Evolutionary conservation across 768 basidiomycete species (phyloP), one percentile per base, ranked within the genome.

Genomic region (Agaricus sinodeliciosus): DNA sequence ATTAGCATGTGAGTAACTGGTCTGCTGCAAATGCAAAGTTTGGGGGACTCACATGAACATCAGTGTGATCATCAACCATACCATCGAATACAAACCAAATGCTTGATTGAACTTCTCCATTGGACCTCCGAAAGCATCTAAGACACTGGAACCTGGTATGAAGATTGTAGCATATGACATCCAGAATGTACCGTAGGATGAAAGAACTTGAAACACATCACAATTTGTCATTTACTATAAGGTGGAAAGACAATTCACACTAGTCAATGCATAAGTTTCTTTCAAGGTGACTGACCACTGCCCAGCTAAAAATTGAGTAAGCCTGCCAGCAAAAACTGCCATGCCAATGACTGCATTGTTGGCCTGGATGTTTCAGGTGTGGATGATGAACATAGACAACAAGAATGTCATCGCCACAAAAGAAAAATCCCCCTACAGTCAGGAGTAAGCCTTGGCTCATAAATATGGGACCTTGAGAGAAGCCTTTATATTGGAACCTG

Each of bases 141-240:
- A 40, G 39, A 90, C 69, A 3, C 86, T 85, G 0, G 76, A 75
- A n/a, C 72, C 70, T 0, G 88, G 89, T 42, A 87, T 78, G 62
- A 82, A 72, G 52, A 90, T 80, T 0, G 78, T 72, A 5, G 79
- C 85, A 49, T 80, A 89, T 2, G 87, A 87, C 73, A 90, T 71
- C 88, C 88, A 90, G 72, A 90, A 90, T 0, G 77, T 79, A 27
- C 87, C 87, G 54, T 84, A 90, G 3, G 80, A 81, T 1, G 83
- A 70, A 69, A 90, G 87, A 0, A 81, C 88, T 85, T 35, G 11
- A 13, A 8, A 5, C 15, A 13, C 27, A 9, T 31, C 48, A 28
- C 22, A 40, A 11, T 18, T 43, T 26, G 39, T 5, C 8, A 4
- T 34, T 15, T 22, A 2, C 16, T 26, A 9, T 15, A 34, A 27